phyloP scores from a whole-genome alignment of 1,139 yeast genomes.

The Pichia kudriavzevii region DNA sequence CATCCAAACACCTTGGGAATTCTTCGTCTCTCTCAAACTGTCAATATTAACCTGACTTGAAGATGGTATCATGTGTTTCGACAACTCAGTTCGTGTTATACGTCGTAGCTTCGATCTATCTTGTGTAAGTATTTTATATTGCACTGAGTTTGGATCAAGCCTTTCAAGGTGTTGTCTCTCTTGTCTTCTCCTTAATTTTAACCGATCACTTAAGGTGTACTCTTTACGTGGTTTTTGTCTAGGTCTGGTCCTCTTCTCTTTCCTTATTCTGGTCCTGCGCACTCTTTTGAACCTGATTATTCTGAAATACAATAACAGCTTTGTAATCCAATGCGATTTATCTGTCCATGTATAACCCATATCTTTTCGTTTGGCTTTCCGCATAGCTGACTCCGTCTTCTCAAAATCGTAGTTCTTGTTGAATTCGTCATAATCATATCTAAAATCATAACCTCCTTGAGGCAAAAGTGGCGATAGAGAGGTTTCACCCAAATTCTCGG shows the following conservation, averaged over 20 bases:
- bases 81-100: slow-evolving; percentile 8
- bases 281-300: slow-evolving; percentile 1
- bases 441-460: slow-evolving; percentile 5
- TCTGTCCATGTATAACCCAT: slow-evolving; percentile 1
- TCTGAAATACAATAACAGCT: background rate
- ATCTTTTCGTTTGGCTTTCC: slow-evolving; percentile 1
- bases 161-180: slow-evolving; percentile 4
- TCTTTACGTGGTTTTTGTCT: background rate
- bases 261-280: slow-evolving; percentile 1
- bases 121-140: slow-evolving; percentile 6
- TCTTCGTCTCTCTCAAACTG: slow-evolving; percentile 20
- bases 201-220: background rate
- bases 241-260: background rate
- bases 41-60: slow-evolving; percentile 6
- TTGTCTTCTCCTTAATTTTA: background rate
- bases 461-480: too few relatives aligned
- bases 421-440: slow-evolving; percentile 1
- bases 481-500: too few relatives aligned
- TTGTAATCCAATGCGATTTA: background rate
- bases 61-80: slow-evolving; percentile 13
- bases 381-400: too few relatives aligned
- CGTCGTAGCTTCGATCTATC: slow-evolving; percentile 5
- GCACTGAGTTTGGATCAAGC: slow-evolving; percentile 6
- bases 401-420: background rate
- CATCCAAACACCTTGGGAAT: slow-evolving; percentile 53